Evolutionary conservation across 2,329 filamentous ascomycete genomes (phyloP).

Genomic region (Ceratocystis destructans): DNA sequence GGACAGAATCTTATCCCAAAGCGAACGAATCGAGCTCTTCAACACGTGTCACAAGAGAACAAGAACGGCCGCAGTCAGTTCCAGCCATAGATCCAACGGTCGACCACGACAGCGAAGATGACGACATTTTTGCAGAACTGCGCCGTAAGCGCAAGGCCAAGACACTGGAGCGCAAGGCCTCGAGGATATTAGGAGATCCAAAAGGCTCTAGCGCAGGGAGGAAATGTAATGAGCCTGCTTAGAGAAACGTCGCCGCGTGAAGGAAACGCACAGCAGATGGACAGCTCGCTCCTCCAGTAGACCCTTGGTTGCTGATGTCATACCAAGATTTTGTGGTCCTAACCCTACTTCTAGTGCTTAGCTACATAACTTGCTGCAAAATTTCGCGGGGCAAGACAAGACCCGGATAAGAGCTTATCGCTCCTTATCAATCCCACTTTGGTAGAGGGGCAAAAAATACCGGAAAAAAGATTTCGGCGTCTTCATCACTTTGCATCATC

Average conservation of each 20-base stretch:
- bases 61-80: neutral
- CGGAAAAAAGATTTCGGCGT: constrained; percentile 6
- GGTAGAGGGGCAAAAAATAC: constrained; percentile 16
- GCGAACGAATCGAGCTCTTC: neutral
- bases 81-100: neutral
- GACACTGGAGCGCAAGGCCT: neutral
- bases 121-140: constrained; percentile 11
- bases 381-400: constrained; percentile 14
- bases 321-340: constrained; percentile 1
- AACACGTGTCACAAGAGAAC: neutral
- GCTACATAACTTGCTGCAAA: neutral
- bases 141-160: constrained; percentile 8
- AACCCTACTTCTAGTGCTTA: neutral
- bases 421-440: constrained; percentile 13
- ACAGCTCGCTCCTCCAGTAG: too few relatives aligned
- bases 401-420: constrained; percentile 17
- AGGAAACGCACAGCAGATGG: too few relatives aligned
- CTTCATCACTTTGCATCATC: constrained; percentile 18
- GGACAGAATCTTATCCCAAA: constrained; percentile 28
- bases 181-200: too few relatives aligned
- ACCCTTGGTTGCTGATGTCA: neutral
- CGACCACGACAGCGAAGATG: constrained; percentile 4
- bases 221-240: too few relatives aligned
- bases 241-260: too few relatives aligned
- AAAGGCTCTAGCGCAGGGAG: neutral